Percentiles rank a stretch among this genome's conserved stretches.
Conservation (phyloP, 306 rosid species). For the Lathyrus oleraceus region DNA sequence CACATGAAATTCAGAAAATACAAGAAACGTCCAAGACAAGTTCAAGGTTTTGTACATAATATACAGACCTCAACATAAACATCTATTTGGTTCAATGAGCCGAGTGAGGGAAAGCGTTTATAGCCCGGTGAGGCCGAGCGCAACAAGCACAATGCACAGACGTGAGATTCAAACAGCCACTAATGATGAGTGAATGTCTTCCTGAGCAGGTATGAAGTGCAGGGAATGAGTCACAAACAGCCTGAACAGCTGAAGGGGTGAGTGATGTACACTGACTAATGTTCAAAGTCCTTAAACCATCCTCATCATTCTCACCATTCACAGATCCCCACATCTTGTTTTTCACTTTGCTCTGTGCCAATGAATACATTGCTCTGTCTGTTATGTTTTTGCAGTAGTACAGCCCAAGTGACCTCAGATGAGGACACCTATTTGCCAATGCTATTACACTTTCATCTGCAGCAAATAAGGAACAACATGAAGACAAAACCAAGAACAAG, state of each 20-base stretch:
- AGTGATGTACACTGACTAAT: conserved; percentile 97
- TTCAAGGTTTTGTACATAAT: conserved; percentile 24
- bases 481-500: not conserved
- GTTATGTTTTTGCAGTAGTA: conserved; percentile 96
- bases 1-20: too few relatives aligned
- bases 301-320: conserved; percentile 60
- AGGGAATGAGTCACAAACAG: conserved; percentile 84
- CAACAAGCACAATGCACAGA: conserved; percentile 93
- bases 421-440: conserved; percentile 69
- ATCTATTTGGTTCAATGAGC: conserved; percentile 61
- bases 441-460: conserved; percentile 95
- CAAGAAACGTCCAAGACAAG: not conserved
- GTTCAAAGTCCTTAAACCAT: conserved; percentile 73
- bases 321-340: conserved; percentile 63
- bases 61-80: conserved; percentile 32
- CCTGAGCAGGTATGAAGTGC: conserved; percentile 89
- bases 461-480: conserved; percentile 9
- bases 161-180: conserved; percentile 78
- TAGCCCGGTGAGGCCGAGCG: conserved; percentile 59
- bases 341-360: conserved; percentile 78
- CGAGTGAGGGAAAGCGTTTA: conserved; percentile 36
- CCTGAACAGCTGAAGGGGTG: conserved; percentile 90
- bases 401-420: conserved; percentile 75
- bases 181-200: conserved; percentile 82
- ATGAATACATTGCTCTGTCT: conserved; percentile 86